phyloP scores from a whole-genome alignment of 1,139 yeast species.

The Geotrichum aggregatum region DNA sequence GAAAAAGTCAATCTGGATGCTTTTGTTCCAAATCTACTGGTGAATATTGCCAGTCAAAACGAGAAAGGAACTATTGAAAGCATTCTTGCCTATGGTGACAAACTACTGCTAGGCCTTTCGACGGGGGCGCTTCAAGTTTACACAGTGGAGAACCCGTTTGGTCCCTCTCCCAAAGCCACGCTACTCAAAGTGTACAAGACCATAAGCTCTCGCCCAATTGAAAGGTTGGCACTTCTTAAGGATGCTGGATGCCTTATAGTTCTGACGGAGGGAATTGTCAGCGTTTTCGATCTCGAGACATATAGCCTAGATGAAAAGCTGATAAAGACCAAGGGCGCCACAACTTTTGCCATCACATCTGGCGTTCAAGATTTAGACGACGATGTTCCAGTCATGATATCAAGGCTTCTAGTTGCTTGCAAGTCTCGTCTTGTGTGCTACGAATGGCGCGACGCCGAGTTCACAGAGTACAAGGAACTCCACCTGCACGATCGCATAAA shows the following conservation, averaged over 20 bases:
- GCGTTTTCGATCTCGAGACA: slow-evolving; percentile 37
- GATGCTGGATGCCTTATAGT: slow-evolving; percentile 39
- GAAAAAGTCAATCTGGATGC: slow-evolving; percentile 2
- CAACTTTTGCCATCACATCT: slow-evolving; percentile 33
- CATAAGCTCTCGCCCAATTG: slow-evolving; percentile 30
- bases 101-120: slow-evolving; percentile 30
- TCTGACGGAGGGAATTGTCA: slow-evolving; percentile 36
- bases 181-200: slow-evolving; percentile 19
- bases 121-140: slow-evolving; percentile 31
- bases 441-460: slow-evolving; percentile 41
- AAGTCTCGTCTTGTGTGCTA: slow-evolving; percentile 37
- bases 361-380: slow-evolving; percentile 24
- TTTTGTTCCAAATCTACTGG: not conserved
- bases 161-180: slow-evolving; percentile 22
- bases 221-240: slow-evolving; percentile 36
- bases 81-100: slow-evolving; percentile 29
- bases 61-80: slow-evolving; percentile 11
- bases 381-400: slow-evolving; percentile 21
- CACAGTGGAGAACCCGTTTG: slow-evolving; percentile 28
- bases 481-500: slow-evolving; percentile 39
- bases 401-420: slow-evolving; percentile 40
- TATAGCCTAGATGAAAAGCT: slow-evolving; percentile 36
- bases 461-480: slow-evolving; percentile 35
- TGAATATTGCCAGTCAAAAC: not conserved
- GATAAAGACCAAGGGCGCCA: slow-evolving; percentile 39